phyloP scores from a whole-genome alignment of 2,329 filamentous ascomycete genomes.

The Huntiella savannae region DNA sequence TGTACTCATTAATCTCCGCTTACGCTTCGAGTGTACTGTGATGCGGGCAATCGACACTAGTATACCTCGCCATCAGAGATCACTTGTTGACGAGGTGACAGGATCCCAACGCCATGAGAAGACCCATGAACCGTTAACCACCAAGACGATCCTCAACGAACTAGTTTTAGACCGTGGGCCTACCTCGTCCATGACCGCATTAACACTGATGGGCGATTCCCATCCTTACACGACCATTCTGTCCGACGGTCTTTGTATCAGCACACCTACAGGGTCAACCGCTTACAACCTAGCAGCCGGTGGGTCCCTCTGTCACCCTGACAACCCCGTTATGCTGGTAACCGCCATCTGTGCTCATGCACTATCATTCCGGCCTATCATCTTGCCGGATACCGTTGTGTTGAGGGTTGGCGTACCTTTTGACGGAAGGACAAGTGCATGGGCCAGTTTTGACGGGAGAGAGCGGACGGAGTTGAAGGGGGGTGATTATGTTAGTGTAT shows the following conservation, averaged over 20 bases:
- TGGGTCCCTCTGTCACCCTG: constrained; percentile 86
- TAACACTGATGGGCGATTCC: constrained; percentile 85
- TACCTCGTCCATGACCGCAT: constrained; percentile 82
- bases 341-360: constrained; percentile 92
- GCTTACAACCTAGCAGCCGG: constrained; percentile 92
- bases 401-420: constrained; percentile 88
- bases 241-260: constrained; percentile 83
- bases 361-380: constrained; percentile 86
- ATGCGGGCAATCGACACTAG: constrained; percentile 50
- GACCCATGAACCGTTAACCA: constrained; percentile 62
- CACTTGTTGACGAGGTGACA: constrained; percentile 77
- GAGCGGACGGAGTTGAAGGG: constrained; percentile 64
- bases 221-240: constrained; percentile 88
- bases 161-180: constrained; percentile 91
- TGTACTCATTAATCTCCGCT: constrained; percentile 67
- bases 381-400: constrained; percentile 89
- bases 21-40: constrained; percentile 83
- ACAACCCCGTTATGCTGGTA: constrained; percentile 88
- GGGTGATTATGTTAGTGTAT: constrained; percentile 72
- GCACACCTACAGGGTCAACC: constrained; percentile 84
- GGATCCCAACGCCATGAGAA: constrained; percentile 22
- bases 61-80: constrained; percentile 21
- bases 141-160: constrained; percentile 85
- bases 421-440: constrained; percentile 69
- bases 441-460: constrained; percentile 95